Conservation (phyloP, 495 filamentous ascomycete genomes). For the Achaetomiella virescens region DNA sequence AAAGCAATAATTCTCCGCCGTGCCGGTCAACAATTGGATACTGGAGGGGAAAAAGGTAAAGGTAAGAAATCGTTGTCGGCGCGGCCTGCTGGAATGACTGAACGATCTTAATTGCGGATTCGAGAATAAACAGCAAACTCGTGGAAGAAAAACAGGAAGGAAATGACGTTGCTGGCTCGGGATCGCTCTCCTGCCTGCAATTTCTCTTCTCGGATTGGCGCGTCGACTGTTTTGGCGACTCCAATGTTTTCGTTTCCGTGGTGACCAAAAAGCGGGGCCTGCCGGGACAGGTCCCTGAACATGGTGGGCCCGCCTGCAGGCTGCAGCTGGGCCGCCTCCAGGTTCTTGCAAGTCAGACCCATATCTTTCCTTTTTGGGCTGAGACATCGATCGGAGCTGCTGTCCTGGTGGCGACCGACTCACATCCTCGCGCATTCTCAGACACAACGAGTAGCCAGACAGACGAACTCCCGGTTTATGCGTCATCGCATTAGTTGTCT, state of each 20-base stretch:
- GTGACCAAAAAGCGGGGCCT: constrained; percentile 3
- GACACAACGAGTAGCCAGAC: too few species aligned
- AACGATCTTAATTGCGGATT: neutral
- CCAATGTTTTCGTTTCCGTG: constrained; percentile 3
- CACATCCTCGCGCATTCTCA: too few species aligned
- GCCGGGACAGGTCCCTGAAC: neutral
- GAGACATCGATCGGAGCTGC: too few species aligned
- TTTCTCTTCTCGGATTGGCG: constrained; percentile 8
- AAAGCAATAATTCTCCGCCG: constrained; percentile 5
- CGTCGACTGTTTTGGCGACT: constrained; percentile 7
- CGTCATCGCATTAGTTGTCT: too few species aligned
- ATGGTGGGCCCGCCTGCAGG: neutral
- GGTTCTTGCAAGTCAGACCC: too few species aligned
- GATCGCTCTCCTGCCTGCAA: constrained; percentile 1
- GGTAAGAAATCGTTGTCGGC: neutral
- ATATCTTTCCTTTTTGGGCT: too few species aligned
- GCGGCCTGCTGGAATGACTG: constrained; percentile 1
- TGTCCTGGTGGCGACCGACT: too few species aligned
- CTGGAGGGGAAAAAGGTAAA: neutral
- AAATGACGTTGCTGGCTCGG: constrained; percentile 9
- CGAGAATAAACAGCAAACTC: neutral
- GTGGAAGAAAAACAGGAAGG: neutral
- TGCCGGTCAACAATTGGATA: constrained; percentile 11
- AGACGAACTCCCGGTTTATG: too few species aligned
- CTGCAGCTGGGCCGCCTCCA: neutral